phyloP scores from a whole-genome alignment of 148 eudicot species.

The Polygonum maritimum region DNA sequence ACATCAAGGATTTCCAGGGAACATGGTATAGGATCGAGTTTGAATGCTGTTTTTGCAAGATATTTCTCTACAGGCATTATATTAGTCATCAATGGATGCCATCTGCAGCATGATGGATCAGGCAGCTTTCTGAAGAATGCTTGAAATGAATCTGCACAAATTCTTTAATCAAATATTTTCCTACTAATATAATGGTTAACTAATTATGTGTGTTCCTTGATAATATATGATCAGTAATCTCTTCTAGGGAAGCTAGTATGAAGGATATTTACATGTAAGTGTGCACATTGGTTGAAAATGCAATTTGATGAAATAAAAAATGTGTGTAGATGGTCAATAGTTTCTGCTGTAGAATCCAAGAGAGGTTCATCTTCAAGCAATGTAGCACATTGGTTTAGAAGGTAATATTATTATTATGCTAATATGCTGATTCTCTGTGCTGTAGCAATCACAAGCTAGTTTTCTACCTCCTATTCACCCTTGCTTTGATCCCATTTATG shows the following conservation, averaged over 20 bases:
- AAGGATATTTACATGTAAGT: neutral
- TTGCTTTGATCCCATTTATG: slow-evolving; percentile 11
- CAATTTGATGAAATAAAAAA: neutral
- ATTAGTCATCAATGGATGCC: slow-evolving; percentile 1
- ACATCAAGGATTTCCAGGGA: slow-evolving; percentile 65
- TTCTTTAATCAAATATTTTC: neutral
- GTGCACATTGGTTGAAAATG: neutral
- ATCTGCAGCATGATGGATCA: neutral
- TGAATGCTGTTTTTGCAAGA: neutral
- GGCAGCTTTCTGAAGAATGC: neutral
- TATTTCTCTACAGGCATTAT: neutral
- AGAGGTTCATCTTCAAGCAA: neutral
- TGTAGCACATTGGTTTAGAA: neutral
- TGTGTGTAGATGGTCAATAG: neutral
- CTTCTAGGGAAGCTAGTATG: neutral
- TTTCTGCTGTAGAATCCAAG: neutral
- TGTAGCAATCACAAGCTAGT: neutral
- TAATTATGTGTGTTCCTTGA: neutral
- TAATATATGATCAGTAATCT: neutral
- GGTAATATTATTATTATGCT: neutral
- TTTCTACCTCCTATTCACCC: neutral
- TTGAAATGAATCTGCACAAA: neutral
- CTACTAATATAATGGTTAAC: neutral
- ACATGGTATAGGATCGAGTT: slow-evolving; percentile 55
- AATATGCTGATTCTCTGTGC: neutral